Percentiles rank a stretch among this genome's conserved stretches.
Evolutionary conservation across 495 filamentous ascomycete species (phyloP).

Genomic region (Tuber brumale): DNA sequence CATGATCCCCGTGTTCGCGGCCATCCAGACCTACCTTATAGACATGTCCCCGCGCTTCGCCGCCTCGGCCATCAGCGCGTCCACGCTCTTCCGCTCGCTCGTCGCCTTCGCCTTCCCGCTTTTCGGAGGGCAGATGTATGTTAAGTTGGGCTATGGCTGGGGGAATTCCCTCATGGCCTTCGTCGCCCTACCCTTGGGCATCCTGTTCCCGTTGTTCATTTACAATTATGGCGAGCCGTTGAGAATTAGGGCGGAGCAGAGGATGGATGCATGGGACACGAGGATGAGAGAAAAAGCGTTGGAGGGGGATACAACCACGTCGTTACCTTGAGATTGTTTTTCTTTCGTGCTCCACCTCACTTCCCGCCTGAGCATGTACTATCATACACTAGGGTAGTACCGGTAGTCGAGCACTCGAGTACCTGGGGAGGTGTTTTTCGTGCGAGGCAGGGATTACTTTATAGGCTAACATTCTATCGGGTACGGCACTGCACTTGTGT

Average conservation of each 20-base stretch:
- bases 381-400: no score
- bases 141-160: conserved; percentile 52
- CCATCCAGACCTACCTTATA: conserved; percentile 63
- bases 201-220: conserved; percentile 49
- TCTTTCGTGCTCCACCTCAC: neutral
- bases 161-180: conserved; percentile 54
- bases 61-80: conserved; percentile 64
- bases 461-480: no score
- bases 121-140: conserved; percentile 51
- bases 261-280: conserved; percentile 32
- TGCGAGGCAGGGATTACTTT: no score
- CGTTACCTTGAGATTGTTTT: conserved; percentile 17
- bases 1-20: conserved; percentile 55
- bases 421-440: no score
- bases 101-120: conserved; percentile 47
- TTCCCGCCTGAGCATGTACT: neutral
- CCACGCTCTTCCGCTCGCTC: conserved; percentile 56
- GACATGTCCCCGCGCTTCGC: conserved; percentile 70
- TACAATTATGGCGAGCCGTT: conserved; percentile 51
- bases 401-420: no score
- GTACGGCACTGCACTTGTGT: neutral
- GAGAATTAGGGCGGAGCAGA: conserved; percentile 42
- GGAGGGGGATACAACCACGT: conserved; percentile 21
- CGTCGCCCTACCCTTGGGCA: conserved; percentile 48
- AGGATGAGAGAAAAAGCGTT: conserved; percentile 16